Evolutionary conservation across 768 basidiomycete species (phyloP), one percentile per base, ranked within the genome.

Genomic region (Leccinum uliginosum): DNA sequence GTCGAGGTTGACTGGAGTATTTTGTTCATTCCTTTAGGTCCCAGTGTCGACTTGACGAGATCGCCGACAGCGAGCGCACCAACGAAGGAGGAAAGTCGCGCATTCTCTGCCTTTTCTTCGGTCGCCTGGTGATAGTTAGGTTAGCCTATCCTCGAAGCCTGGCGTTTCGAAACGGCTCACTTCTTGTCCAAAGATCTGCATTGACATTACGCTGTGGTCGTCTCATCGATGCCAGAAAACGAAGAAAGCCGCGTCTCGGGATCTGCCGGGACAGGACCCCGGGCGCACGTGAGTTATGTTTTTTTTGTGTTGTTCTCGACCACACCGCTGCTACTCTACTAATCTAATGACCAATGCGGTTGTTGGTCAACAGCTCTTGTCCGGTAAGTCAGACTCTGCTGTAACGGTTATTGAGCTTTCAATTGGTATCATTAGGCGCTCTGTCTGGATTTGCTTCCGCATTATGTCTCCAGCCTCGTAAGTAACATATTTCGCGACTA

Each of bases 21-120:
- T 79, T 98, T 98, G 85, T 98, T 98, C 96, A 98, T 99, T 54
- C 97, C 97, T 74, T 99, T 98, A 23, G 97, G 97, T 9, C 97
- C 97, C 3, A 99, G 82, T 8, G 97, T 99, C 1, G 94, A 96
- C 76, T 98, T 98, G 67, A 99, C 96, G 62, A 99, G 85, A 77
- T 99, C 97, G 44, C 97, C 97, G 32, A 99, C 81, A 0, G 97
- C 97, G 64, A 97, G 85, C 6, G 97, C 96, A 32, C 97, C 97
- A 54, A 99, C 91, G 73, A 99, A 99, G 3, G 93, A 96, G 4
- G 94, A 94, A 62, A 99, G 86, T 74, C 96, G 92, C 71, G 96
- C 96, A 80, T 94, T 93, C 77, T 98, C 95, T 19, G 93, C 94
- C 71, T 93, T 91, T 76, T 98, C 96, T 76, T 98, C 89, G 7